Conservation (phyloP, 495 filamentous ascomycete species). For the Lentithecium fluviatile region DNA sequence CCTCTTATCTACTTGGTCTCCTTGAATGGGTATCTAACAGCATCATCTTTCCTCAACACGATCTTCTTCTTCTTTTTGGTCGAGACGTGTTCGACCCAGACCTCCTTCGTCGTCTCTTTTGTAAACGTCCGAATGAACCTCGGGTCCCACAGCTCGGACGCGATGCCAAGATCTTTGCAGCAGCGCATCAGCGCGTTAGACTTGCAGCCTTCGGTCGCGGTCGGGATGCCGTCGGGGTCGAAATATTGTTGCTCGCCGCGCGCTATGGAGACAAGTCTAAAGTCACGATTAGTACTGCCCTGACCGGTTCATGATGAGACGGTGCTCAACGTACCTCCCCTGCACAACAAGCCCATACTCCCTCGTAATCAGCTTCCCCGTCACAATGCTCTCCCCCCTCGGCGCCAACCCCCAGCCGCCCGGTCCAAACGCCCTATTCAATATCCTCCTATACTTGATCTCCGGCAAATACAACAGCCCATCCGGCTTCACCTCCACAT, state of each 20-base stretch:
- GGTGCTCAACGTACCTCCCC: slow-evolving; percentile 66
- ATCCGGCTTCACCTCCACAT: slow-evolving; percentile 95
- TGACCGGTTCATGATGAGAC: too few species aligned
- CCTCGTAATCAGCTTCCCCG: slow-evolving; percentile 80
- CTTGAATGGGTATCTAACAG: slow-evolving; percentile 76
- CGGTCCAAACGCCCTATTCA: slow-evolving; percentile 90
- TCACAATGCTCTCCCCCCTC: slow-evolving; percentile 85
- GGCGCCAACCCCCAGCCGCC: slow-evolving; percentile 95
- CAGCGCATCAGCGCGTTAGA: slow-evolving; percentile 95
- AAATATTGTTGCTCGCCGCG: slow-evolving; percentile 97
- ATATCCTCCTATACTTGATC: slow-evolving; percentile 94
- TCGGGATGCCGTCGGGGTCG: slow-evolving; percentile 87
- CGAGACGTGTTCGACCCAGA: slow-evolving; percentile 75
- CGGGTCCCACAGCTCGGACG: slow-evolving; percentile 95
- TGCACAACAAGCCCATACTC: slow-evolving; percentile 92
- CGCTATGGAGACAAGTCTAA: slow-evolving; percentile 81
- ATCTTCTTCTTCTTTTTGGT: slow-evolving; percentile 88
- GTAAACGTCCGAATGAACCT: slow-evolving; percentile 76
- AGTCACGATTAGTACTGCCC: slow-evolving; percentile 40
- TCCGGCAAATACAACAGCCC: slow-evolving; percentile 95
- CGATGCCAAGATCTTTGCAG: slow-evolving; percentile 96
- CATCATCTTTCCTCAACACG: slow-evolving; percentile 82
- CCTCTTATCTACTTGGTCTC: slow-evolving; percentile 45
- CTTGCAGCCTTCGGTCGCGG: slow-evolving; percentile 93
- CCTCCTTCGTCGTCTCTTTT: slow-evolving; percentile 68